Evolutionary conservation across 2,329 filamentous ascomycete genomes (phyloP).

Genomic region (Diplodia seriata): DNA sequence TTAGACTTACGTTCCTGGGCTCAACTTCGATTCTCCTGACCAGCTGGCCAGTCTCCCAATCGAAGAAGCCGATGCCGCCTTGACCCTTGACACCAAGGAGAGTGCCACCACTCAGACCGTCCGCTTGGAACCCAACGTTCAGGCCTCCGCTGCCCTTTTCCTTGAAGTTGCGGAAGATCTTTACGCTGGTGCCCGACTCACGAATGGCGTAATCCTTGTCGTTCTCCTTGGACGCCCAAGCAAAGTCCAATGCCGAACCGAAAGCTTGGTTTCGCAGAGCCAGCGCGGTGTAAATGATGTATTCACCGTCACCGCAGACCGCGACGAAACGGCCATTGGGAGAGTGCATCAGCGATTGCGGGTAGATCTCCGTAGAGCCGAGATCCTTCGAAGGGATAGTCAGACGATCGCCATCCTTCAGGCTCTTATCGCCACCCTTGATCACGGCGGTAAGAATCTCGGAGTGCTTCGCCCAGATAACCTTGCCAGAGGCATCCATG

Average conservation of each 20-base stretch:
- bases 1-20: constrained; percentile 61
- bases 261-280: constrained; percentile 98
- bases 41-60: constrained; percentile 89
- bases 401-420: constrained; percentile 91
- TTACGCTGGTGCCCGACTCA: constrained; percentile 91
- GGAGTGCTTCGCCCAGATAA: constrained; percentile 94
- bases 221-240: constrained; percentile 96
- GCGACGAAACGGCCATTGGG: constrained; percentile 91
- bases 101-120: constrained; percentile 86
- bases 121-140: constrained; percentile 93
- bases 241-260: constrained; percentile 92
- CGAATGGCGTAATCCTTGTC: constrained; percentile 98
- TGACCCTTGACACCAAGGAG: constrained; percentile 94
- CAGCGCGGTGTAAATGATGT: constrained; percentile 97
- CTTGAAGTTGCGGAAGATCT: constrained; percentile 97
- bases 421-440: constrained; percentile 80
- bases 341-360: constrained; percentile 92
- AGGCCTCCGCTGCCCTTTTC: constrained; percentile 82
- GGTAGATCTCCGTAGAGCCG: constrained; percentile 95
- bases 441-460: constrained; percentile 95
- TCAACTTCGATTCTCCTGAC: constrained; percentile 90
- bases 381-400: constrained; percentile 90
- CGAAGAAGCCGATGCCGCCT: constrained; percentile 93
- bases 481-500: constrained; percentile 94
- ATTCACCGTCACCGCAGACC: constrained; percentile 94